Conservation (phyloP, 208 protist genomes). For the Porcisia deanei region DNA sequence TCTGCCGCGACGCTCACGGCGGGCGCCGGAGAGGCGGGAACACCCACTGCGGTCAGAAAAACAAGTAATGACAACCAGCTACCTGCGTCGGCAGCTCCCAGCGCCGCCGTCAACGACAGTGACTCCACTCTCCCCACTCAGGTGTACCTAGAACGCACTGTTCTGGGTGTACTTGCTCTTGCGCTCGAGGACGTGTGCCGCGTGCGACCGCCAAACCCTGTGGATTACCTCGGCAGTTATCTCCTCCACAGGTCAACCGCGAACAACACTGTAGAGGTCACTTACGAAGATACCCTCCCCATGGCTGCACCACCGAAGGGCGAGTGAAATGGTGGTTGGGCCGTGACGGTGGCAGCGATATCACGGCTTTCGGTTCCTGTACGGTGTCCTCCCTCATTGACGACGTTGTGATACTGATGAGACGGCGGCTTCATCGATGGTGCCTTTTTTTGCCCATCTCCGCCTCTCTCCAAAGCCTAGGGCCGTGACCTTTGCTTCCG, state of each 20-base stretch:
- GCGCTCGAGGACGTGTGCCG: slow-evolving; percentile 87
- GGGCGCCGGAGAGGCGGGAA: background rate
- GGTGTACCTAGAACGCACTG: slow-evolving; percentile 87
- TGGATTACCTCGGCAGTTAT: slow-evolving; percentile 92
- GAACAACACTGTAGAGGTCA: slow-evolving; percentile 73
- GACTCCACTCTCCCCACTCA: slow-evolving; percentile 34
- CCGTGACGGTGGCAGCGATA: background rate
- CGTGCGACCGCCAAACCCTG: slow-evolving; percentile 89
- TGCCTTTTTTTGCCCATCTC: too few relatives aligned
- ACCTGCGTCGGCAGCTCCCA: background rate
- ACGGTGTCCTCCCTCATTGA: too few relatives aligned
- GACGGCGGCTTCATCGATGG: too few relatives aligned
- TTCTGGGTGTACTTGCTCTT: slow-evolving; percentile 86
- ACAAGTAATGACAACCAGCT: slow-evolving; percentile 6
- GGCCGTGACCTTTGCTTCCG: too few relatives aligned
- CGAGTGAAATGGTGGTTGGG: background rate
- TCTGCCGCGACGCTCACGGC: background rate
- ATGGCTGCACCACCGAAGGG: slow-evolving; percentile 9
- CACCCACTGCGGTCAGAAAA: background rate
- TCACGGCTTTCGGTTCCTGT: background rate
- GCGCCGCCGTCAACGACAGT: background rate
- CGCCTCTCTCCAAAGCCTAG: too few relatives aligned
- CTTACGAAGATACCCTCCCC: slow-evolving; percentile 50
- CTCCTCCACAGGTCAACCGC: slow-evolving; percentile 78
- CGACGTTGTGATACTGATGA: too few relatives aligned